A percentile compares a stretch with the other conserved stretches of the same genome.
These are phyloP conservation scores for Neopestalotiopsis rosae DNA, from an alignment of 2,329 filamentous ascomycete genomes.

Conservation along the genomic window DNA sequence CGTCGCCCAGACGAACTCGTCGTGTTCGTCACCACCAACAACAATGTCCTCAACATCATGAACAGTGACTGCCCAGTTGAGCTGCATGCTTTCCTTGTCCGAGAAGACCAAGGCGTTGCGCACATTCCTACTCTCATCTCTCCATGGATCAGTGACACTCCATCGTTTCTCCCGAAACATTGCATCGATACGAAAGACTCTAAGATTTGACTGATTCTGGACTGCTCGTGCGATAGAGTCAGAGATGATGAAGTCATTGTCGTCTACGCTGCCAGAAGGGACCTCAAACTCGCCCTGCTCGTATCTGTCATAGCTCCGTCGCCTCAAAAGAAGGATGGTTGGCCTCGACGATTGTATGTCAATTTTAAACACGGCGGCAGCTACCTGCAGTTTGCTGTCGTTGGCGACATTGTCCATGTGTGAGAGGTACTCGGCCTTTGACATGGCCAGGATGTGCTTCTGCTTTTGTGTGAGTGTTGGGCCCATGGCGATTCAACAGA, in stretches of 20 bases:
- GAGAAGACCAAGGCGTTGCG: not conserved
- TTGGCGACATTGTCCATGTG: slow-evolving; percentile 21
- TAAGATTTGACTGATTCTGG: slow-evolving; percentile 29
- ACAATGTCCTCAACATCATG: slow-evolving; percentile 33
- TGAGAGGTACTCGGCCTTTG: slow-evolving; percentile 32
- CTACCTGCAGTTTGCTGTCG: slow-evolving; percentile 29
- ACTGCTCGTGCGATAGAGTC: slow-evolving; percentile 33
- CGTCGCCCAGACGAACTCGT: slow-evolving; percentile 35
- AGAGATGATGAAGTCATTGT: slow-evolving; percentile 35
- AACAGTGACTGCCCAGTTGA: slow-evolving; percentile 35
- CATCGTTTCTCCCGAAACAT: slow-evolving; percentile 26
- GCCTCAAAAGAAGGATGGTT: slow-evolving; percentile 31
- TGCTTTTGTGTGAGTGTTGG: slow-evolving; percentile 30
- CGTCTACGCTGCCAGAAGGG: slow-evolving; percentile 32
- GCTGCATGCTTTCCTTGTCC: slow-evolving; percentile 25
- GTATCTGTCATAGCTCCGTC: slow-evolving; percentile 17
- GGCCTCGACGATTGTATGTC: slow-evolving; percentile 30
- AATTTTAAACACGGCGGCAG: slow-evolving; percentile 35
- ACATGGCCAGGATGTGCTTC: slow-evolving; percentile 36
- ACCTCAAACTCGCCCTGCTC: slow-evolving; percentile 23
- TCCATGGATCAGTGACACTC: slow-evolving; percentile 14
- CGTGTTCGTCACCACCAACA: slow-evolving; percentile 35
- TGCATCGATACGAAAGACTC: slow-evolving; percentile 29
- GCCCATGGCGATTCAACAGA: slow-evolving; percentile 11
- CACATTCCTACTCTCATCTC: slow-evolving; percentile 17